Evolutionary conservation across 148 eudicot genomes (phyloP).

Genomic region (Persicaria tinctoria): DNA sequence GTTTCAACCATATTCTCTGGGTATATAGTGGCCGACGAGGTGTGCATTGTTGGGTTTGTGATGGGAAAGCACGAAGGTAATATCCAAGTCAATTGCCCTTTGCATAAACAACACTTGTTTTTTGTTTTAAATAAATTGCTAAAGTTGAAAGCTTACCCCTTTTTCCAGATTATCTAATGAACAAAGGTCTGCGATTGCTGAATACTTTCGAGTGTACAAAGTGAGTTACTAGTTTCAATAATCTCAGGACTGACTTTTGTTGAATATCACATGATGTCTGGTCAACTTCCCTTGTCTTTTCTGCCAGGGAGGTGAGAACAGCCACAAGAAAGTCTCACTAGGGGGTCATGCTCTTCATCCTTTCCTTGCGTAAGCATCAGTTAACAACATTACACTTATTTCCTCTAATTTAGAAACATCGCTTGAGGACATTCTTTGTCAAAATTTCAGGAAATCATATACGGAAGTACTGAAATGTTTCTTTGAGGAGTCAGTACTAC

Average conservation of each 20-base stretch:
- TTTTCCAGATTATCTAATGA: conserved; percentile 65
- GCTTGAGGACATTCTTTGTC: conserved; percentile 3
- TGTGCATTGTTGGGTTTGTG: conserved; percentile 99
- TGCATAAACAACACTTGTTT: neutral
- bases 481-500: conserved; percentile 55
- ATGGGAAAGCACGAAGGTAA: conserved; percentile 92
- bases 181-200: conserved; percentile 73
- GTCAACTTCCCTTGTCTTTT: conserved; percentile 10
- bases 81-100: neutral
- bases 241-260: neutral
- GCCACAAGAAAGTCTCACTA: conserved; percentile 54
- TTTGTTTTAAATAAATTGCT: neutral
- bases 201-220: conserved; percentile 74
- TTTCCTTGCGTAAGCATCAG: conserved; percentile 53
- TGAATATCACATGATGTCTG: neutral
- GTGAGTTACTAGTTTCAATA: conserved; percentile 21
- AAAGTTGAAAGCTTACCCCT: conserved; percentile 11
- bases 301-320: conserved; percentile 67
- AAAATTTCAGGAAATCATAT: conserved; percentile 70
- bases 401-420: conserved; percentile 1
- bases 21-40: conserved; percentile 97
- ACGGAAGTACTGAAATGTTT: conserved; percentile 48
- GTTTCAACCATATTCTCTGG: conserved; percentile 89
- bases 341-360: conserved; percentile 65
- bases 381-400: neutral